A percentile compares a stretch with the other conserved stretches of the same genome.
Evolutionary conservation across 768 basidiomycete genomes (phyloP).

Genomic region (Leucosporidium scottii): DNA sequence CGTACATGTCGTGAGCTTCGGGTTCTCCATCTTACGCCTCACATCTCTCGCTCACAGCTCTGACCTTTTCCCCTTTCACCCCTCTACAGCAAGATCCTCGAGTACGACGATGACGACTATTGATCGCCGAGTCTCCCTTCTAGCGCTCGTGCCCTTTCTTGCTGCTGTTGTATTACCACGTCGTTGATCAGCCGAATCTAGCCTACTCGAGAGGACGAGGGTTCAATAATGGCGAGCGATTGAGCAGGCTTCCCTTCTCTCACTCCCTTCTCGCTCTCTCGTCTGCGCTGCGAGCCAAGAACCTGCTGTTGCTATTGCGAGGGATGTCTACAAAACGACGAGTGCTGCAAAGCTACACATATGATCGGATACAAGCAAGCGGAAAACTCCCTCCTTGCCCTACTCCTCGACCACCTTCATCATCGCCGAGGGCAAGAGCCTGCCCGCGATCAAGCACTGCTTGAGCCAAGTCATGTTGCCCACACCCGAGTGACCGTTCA

Average conservation of each 20-base stretch:
- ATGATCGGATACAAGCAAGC: too few species aligned
- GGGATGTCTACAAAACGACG: too few species aligned
- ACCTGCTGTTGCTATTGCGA: too few species aligned
- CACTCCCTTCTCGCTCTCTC: too few species aligned
- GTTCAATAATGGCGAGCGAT: too few species aligned
- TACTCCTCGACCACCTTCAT: too few species aligned
- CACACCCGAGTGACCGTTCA: slow-evolving; percentile 7
- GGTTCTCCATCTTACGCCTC: background rate
- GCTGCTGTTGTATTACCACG: background rate
- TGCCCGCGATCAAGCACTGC: slow-evolving; percentile 61
- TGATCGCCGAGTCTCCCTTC: background rate
- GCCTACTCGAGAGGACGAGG: too few species aligned
- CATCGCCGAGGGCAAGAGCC: background rate
- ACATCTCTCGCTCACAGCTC: background rate
- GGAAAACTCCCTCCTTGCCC: too few species aligned
- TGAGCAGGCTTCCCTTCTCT: too few species aligned
- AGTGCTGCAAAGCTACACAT: too few species aligned
- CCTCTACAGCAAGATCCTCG: background rate
- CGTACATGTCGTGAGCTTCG: slow-evolving; percentile 63
- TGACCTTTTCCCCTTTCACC: background rate
- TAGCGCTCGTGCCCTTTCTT: background rate
- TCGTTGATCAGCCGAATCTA: too few species aligned
- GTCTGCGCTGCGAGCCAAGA: too few species aligned
- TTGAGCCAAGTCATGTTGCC: slow-evolving; percentile 58
- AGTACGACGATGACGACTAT: background rate